A percentile compares a stretch with the other conserved stretches of the same genome.
phyloP scores from a whole-genome alignment of 2,329 filamentous ascomycete species.

The Colletotrichum sp. region DNA sequence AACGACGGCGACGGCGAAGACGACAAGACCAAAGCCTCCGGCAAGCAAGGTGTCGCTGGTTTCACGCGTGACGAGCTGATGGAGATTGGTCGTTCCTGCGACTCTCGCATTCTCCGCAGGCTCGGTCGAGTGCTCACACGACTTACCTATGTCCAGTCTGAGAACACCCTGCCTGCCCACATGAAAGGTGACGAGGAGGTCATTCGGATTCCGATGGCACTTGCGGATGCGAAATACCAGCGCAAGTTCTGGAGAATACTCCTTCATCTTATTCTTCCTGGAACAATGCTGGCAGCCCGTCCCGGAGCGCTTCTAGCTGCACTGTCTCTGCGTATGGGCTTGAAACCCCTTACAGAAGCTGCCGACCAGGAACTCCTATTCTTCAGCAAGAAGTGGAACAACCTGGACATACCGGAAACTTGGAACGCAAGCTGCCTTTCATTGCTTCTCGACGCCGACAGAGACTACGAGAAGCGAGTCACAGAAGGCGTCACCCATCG shows the following conservation, averaged over 20 bases:
- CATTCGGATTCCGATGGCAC: slow-evolving; percentile 46
- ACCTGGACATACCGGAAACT: slow-evolving; percentile 50
- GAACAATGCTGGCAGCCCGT: slow-evolving; percentile 49
- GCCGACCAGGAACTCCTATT: slow-evolving; percentile 46
- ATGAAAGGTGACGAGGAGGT: slow-evolving; percentile 39
- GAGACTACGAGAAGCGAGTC: slow-evolving; percentile 33
- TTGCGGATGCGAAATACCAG: slow-evolving; percentile 38
- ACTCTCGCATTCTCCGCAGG: slow-evolving; percentile 49
- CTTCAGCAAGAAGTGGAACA: slow-evolving; percentile 51
- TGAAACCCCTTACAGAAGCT: slow-evolving; percentile 41
- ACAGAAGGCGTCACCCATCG: slow-evolving; percentile 23
- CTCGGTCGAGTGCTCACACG: slow-evolving; percentile 51
- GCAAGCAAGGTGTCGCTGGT: slow-evolving; percentile 29
- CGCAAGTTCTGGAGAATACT: slow-evolving; percentile 52
- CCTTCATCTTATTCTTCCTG: slow-evolving; percentile 51
- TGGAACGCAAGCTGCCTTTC: slow-evolving; percentile 51
- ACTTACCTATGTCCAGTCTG: slow-evolving; percentile 45
- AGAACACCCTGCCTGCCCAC: slow-evolving; percentile 47
- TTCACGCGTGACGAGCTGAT: slow-evolving; percentile 52
- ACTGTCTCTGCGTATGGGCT: slow-evolving; percentile 51
- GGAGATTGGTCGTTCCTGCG: slow-evolving; percentile 57
- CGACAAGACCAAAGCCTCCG: background rate
- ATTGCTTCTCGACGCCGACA: slow-evolving; percentile 52
- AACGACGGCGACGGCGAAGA: slow-evolving; percentile 24
- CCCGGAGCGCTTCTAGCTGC: slow-evolving; percentile 52